These are phyloP conservation scores for Anisogramma anomala DNA, from an alignment of 2,329 filamentous ascomycete genomes.

Conservation along the genomic window DNA sequence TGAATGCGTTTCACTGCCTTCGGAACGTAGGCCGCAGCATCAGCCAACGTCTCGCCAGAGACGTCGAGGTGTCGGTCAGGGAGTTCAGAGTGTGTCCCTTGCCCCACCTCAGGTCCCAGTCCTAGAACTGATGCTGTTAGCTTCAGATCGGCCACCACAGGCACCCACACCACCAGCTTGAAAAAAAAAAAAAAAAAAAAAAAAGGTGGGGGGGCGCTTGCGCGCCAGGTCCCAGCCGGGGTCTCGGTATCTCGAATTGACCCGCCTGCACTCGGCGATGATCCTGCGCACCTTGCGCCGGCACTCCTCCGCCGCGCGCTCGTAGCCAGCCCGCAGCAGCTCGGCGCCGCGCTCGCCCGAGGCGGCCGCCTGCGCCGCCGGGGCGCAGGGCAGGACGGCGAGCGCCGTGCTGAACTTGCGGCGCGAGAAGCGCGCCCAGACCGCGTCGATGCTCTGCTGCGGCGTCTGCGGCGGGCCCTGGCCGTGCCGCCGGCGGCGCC, in stretches of 20 bases:
- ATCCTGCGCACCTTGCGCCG: slow-evolving; percentile 50
- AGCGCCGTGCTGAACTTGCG: slow-evolving; percentile 55
- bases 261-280: slow-evolving; percentile 52
- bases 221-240: slow-evolving; percentile 48
- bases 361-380: slow-evolving; percentile 41
- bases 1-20: slow-evolving; percentile 65
- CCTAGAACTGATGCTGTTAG: slow-evolving; percentile 26
- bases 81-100: slow-evolving; percentile 44
- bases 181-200: background rate
- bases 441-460: slow-evolving; percentile 54
- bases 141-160: no score
- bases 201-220: no score
- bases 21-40: slow-evolving; percentile 42
- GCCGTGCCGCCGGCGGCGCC: no score
- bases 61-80: slow-evolving; percentile 42
- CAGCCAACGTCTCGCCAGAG: slow-evolving; percentile 30
- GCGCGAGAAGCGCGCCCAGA: slow-evolving; percentile 51
- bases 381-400: slow-evolving; percentile 52
- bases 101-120: slow-evolving; percentile 58
- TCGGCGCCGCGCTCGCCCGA: slow-evolving; percentile 45
- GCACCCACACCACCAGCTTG: no score
- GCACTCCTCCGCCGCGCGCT: slow-evolving; percentile 53
- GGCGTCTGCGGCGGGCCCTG: slow-evolving; percentile 31
- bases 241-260: slow-evolving; percentile 72
- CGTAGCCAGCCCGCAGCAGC: slow-evolving; percentile 47